phyloP scores from a whole-genome alignment of 2,329 filamentous ascomycete genomes.

The Exophiala bonariae region DNA sequence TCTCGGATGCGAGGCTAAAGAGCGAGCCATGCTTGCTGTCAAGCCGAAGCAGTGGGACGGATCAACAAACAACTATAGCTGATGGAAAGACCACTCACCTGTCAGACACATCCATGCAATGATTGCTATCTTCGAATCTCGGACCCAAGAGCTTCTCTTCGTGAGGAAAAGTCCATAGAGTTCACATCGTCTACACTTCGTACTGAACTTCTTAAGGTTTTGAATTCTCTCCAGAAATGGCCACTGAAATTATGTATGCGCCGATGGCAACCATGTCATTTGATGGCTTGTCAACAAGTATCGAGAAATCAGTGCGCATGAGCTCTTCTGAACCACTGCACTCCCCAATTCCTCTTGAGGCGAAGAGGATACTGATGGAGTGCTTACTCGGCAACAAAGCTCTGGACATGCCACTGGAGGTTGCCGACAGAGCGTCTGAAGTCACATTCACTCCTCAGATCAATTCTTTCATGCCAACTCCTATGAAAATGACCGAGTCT shows the following conservation, averaged over 20 bases:
- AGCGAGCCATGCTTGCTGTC: too few relatives aligned
- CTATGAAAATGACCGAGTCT: conserved; percentile 1
- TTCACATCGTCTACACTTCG: too few relatives aligned
- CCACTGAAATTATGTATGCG: background rate
- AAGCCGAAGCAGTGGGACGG: too few relatives aligned
- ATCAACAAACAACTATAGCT: too few relatives aligned
- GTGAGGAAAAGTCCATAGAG: too few relatives aligned
- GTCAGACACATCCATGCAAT: too few relatives aligned
- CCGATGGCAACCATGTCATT: background rate
- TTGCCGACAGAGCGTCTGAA: background rate
- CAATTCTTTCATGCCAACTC: background rate
- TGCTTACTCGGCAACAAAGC: background rate
- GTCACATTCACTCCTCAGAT: background rate
- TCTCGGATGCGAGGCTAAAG: too few relatives aligned
- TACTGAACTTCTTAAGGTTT: background rate
- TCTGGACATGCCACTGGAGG: background rate
- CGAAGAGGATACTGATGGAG: background rate
- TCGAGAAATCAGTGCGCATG: background rate
- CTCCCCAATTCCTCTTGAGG: background rate
- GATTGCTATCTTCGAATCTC: too few relatives aligned
- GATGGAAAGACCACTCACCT: too few relatives aligned
- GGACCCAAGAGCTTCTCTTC: too few relatives aligned
- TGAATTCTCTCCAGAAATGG: background rate
- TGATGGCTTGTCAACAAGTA: background rate
- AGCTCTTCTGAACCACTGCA: background rate